Base-by-base conservation (phyloP, 2,329 filamentous ascomycete genomes). In the Bipolaris oryzae region DNA sequence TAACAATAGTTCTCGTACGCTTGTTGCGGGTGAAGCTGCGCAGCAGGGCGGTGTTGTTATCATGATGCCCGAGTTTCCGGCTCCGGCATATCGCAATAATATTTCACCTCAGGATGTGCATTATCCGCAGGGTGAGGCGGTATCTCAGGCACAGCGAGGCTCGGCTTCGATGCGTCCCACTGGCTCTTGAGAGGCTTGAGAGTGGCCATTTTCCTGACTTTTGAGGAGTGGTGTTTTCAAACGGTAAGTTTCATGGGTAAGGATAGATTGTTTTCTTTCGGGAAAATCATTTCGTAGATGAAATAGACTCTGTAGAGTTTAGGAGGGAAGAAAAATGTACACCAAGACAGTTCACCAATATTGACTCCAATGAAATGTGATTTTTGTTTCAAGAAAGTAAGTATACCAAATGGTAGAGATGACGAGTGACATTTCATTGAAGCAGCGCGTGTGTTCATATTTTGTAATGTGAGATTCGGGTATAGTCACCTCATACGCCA, bases 401-500 rank as follows among this genome's bases (percentile, higher is more conserved):
- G 21, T 6, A 3, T 23, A 15, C 11, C 21, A 35, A 5, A 10
- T 11, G 3, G 3, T 5, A 23, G 5, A 41, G 9, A 11, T 34
- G 13, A 7, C 7, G 7, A 34, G 5, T 31, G 15, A 39, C 20
- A n/a, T 41, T 21, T 25, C 7, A 25, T 28, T 28, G 9, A 28
- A 16, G 25, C 7, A 42, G 13, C 25, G 11, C 7, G 15, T 16
- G 15, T 21, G 9, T 34, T 15, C 11, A 4, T 41, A 11, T 41
- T 20, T 51, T 37, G 25, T 44, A 7, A 52, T 33, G 42, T 28
- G 7, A 53, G 37, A 16, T 41, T 45, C 38, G 53, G 57, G 57
- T 60, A 60, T 59, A 59, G 31, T 31, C 5, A 18, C 25, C 34
- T 53, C 31, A n/a, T 35, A 28, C 25, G 50, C 45, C 45, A 31